Evolutionary conservation across 2,329 filamentous ascomycete species (phyloP).

Genomic region (Cercospora sojina): DNA sequence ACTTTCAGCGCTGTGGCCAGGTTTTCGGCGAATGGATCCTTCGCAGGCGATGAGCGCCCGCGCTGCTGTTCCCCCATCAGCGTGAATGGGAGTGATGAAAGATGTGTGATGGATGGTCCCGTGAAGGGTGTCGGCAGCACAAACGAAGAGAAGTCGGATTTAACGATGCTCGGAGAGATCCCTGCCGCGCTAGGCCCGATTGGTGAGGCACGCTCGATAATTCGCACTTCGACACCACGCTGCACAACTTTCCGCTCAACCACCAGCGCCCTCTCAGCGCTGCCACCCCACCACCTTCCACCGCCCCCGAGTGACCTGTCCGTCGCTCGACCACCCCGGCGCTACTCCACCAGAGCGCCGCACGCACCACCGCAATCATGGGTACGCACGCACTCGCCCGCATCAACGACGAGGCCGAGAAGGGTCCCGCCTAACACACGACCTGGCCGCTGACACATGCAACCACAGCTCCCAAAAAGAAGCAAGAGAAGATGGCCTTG

Average conservation of each 20-base stretch:
- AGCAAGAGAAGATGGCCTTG: constrained; percentile 95
- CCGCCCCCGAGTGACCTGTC: constrained; percentile 7
- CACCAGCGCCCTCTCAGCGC: constrained; percentile 18
- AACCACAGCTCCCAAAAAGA: constrained; percentile 66
- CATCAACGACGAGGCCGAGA: background rate
- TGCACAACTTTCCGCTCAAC: constrained; percentile 1
- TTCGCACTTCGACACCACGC: constrained; percentile 2
- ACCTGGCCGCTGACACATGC: constrained; percentile 26
- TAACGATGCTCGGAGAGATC: background rate
- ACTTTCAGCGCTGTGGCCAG: constrained; percentile 37
- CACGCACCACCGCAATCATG: constrained; percentile 58
- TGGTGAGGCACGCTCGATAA: constrained; percentile 1
- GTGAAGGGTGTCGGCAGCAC: background rate
- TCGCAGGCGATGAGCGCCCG: constrained; percentile 8
- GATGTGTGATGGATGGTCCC: background rate
- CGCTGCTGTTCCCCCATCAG: constrained; percentile 15
- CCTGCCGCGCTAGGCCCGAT: background rate
- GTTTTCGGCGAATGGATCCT: constrained; percentile 28
- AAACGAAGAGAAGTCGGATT: background rate
- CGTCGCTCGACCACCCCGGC: constrained; percentile 5
- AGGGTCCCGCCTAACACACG: constrained; percentile 1
- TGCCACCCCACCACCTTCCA: constrained; percentile 7
- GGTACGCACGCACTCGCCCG: constrained; percentile 39
- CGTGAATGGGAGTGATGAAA: background rate
- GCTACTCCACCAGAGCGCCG: constrained; percentile 23